phyloP scores from a whole-genome alignment of 176 grass and related monocot species.

The Triticum timopheevii region DNA sequence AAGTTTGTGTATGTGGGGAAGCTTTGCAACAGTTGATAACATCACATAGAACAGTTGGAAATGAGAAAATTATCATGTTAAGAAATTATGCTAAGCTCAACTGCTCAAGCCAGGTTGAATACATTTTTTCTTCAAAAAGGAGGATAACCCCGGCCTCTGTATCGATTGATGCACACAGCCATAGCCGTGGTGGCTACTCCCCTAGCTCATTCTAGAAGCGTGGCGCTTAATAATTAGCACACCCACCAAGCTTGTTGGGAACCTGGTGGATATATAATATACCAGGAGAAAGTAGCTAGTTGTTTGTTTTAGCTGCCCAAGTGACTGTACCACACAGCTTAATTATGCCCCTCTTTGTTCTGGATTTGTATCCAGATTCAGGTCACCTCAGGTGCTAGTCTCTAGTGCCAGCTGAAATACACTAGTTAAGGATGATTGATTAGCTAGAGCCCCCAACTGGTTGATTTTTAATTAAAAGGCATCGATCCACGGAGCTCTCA shows the following conservation, averaged over 20 bases:
- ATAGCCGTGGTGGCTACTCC: not conserved
- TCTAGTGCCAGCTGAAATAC: slow-evolving; percentile 40
- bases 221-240: not conserved
- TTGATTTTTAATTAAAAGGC: not conserved
- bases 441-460: slow-evolving; percentile 5
- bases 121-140: not conserved
- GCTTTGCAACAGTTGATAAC: not conserved
- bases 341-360: slow-evolving; percentile 3
- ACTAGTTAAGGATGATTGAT: not conserved
- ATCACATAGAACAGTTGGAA: not conserved
- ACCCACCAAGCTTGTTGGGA: not conserved
- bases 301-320: slow-evolving; percentile 14
- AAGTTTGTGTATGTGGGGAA: not conserved
- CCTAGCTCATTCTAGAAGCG: not conserved
- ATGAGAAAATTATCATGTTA: not conserved
- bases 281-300: not conserved
- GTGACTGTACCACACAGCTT: not conserved
- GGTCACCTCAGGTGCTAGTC: slow-evolving; percentile 24
- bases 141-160: too few species aligned
- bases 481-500: slow-evolving; percentile 26
- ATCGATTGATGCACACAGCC: too few species aligned
- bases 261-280: not conserved
- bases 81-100: not conserved
- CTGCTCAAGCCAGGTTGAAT: not conserved
- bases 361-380: slow-evolving; percentile 47